Percentiles rank a stretch among this genome's conserved stretches.
Evolutionary conservation across 768 basidiomycete genomes (phyloP).

Genomic region (Mycena haematopus): DNA sequence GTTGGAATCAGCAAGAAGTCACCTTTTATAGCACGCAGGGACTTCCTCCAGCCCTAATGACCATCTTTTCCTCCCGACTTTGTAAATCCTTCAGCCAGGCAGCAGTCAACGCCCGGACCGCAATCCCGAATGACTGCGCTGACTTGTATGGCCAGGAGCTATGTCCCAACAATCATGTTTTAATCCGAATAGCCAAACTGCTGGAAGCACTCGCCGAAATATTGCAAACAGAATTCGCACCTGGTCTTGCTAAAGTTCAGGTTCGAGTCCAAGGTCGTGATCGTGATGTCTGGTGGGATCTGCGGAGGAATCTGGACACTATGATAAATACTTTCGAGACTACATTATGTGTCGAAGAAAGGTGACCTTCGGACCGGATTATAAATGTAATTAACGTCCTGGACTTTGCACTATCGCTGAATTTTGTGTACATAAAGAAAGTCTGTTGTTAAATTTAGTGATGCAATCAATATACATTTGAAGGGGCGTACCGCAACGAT

Average conservation of each 20-base stretch:
- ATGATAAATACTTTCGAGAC: neutral
- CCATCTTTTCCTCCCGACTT: neutral
- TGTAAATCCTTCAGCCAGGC: neutral
- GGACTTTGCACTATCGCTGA: too few relatives aligned
- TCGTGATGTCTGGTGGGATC: neutral
- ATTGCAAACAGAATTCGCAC: neutral
- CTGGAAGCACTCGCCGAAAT: neutral
- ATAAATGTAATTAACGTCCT: too few relatives aligned
- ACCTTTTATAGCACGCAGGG: neutral
- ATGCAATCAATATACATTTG: too few relatives aligned
- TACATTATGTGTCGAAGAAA: too few relatives aligned
- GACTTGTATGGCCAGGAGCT: neutral
- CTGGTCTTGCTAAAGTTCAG: neutral
- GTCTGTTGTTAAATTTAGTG: too few relatives aligned
- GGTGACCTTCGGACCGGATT: too few relatives aligned
- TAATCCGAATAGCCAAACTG: neutral
- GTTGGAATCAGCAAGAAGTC: neutral
- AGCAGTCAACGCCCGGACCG: neutral
- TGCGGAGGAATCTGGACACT: neutral
- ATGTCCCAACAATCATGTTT: neutral
- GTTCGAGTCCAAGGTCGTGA: neutral
- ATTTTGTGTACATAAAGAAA: too few relatives aligned
- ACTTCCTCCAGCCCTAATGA: neutral
- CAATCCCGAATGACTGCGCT: too few relatives aligned
- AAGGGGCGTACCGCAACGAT: too few relatives aligned